Evolutionary conservation across 192 early-diverging fungal species (phyloP), one percentile per base, ranked within the genome.

Genomic region (Phlyctochytrium arcticum): DNA sequence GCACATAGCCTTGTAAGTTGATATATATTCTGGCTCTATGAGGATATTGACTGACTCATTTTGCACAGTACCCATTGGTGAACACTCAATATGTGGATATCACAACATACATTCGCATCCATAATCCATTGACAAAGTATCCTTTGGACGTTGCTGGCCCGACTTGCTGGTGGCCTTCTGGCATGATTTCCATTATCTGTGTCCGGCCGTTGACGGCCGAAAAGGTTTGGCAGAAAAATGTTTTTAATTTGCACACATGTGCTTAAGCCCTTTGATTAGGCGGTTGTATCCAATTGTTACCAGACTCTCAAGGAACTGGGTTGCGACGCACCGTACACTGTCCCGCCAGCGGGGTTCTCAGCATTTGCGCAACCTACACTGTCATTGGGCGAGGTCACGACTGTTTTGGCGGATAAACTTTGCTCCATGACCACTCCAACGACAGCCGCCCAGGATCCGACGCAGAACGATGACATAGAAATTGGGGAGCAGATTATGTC

Each of bases 401-500:
- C 17, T 15, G 42, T 26, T 23, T 61, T 48, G 21, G 29, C 39
- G 26, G 32, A 31, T 10, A 23, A 32, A 19, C 23, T 48, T 21
- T 3, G 44, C 0, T 23, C 23, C 15, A 61, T 23, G 12, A 3
- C 30, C 0, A 33, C 5, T 7, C 31, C 24, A 5, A 3, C 3
- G 59, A 17, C 1, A 12, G 48, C 17, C 5, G 21, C 6, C 4
- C 19, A 27, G 24, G 47, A 46, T 0, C 48, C 15, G 4, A 19
- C 5, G 31, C 19, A 63, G 15, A 54, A 53, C 46, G 70, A 72
- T 19, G 73, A 75, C 21, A 62, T 75, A 30, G 42, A 68, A 35
- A 63, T 68, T 32, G 75, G 67, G 12, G 60, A 77, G 33, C 32
- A 50, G 50, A 71, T 63, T 24, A 53, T 73, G 3, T 50, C 63